Conservation (phyloP, 176 grass and related monocot genomes). For the Areca catechu region DNA sequence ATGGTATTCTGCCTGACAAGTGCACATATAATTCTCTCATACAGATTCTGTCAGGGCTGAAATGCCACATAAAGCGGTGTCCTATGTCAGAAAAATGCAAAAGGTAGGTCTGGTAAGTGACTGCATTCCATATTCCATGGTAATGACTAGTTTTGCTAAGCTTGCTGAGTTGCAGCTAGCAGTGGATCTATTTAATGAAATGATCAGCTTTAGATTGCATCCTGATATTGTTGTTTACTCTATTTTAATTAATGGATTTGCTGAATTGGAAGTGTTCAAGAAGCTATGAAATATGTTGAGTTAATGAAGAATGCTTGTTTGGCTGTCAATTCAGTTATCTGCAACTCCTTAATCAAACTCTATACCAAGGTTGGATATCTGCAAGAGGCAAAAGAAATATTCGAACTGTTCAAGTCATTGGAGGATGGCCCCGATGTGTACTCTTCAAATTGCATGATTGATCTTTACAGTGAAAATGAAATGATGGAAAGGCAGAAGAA, state of each 20-base stretch:
- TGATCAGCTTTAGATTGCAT: constrained; percentile 43
- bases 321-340: constrained; percentile 40
- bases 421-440: constrained; percentile 43
- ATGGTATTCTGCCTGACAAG: constrained; percentile 59
- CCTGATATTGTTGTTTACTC: constrained; percentile 60
- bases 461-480: constrained; percentile 70
- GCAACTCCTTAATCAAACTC: constrained; percentile 76
- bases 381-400: constrained; percentile 57
- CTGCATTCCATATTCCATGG: constrained; percentile 56
- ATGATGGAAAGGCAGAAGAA: constrained; percentile 72
- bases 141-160: constrained; percentile 62
- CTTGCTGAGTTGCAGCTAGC: constrained; percentile 35
- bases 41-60: constrained; percentile 47
- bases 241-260: constrained; percentile 75
- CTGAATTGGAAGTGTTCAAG: constrained; percentile 58
- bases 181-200: constrained; percentile 67
- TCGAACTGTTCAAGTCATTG: constrained; percentile 57
- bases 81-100: constrained; percentile 77
- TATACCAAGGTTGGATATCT: constrained; percentile 69
- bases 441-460: constrained; percentile 89
- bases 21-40: constrained; percentile 81
- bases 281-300: constrained; percentile 71
- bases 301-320: constrained; percentile 68
- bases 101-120: constrained; percentile 37
- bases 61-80: constrained; percentile 45